Conservation (phyloP, 768 basidiomycete genomes). For the Pseudohyphozyma bogoriensis region DNA sequence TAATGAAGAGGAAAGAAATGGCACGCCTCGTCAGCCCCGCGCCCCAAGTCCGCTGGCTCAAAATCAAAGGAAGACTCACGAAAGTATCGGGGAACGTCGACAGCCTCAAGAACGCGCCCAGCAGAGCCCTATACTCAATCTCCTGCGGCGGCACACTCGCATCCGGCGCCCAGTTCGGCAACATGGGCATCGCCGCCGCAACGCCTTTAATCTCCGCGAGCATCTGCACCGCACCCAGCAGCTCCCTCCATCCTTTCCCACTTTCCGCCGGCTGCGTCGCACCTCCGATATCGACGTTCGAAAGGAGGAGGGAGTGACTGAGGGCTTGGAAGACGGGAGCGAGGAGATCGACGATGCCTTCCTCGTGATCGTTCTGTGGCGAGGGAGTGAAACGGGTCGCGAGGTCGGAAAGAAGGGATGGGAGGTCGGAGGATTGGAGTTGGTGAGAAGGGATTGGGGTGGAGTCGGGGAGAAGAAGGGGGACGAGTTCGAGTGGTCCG, state of each 20-base stretch:
- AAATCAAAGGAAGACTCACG: conserved; percentile 20
- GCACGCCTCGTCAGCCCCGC: conserved; percentile 13
- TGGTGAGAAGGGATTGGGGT: conserved; percentile 45
- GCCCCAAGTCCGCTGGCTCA: neutral
- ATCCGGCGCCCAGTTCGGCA: conserved; percentile 1
- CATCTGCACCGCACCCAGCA: conserved; percentile 67
- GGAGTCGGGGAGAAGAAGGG: conserved; percentile 58
- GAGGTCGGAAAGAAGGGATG: conserved; percentile 73
- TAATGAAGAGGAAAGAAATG: too few species aligned
- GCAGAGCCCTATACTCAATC: conserved; percentile 46
- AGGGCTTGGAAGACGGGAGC: conserved; percentile 50
- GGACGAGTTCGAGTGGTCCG: conserved; percentile 72
- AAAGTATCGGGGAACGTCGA: conserved; percentile 89
- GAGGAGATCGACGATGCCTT: conserved; percentile 69
- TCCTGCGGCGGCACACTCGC: conserved; percentile 2
- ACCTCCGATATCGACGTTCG: conserved; percentile 33
- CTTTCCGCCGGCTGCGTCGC: conserved; percentile 3
- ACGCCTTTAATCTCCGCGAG: conserved; percentile 73
- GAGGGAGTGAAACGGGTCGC: conserved; percentile 52
- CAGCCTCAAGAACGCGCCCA: conserved; percentile 76
- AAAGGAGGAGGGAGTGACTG: conserved; percentile 38
- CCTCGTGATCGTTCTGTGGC: conserved; percentile 45
- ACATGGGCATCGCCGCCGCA: conserved; percentile 50
- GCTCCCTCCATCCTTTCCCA: conserved; percentile 59
- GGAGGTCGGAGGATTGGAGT: conserved; percentile 59